phyloP scores from a whole-genome alignment of 768 basidiomycete genomes.

The Amanita rimosa region DNA sequence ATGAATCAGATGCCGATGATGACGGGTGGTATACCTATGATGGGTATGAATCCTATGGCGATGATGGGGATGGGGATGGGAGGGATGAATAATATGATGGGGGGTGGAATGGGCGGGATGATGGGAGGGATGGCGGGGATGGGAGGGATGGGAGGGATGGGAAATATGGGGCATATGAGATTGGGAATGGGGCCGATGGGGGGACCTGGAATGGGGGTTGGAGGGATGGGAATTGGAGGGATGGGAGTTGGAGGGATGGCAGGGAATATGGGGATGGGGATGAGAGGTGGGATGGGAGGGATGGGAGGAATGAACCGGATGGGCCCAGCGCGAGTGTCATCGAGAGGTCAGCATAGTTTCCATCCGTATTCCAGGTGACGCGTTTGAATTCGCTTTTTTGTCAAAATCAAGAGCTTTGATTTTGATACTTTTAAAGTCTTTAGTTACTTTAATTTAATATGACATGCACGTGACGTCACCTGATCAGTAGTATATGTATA shows the following conservation, averaged over 20 bases:
- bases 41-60: slow-evolving; percentile 39
- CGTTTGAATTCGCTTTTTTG: too few species aligned
- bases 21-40: slow-evolving; percentile 22
- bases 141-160: slow-evolving; percentile 25
- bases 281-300: slow-evolving; percentile 13
- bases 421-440: too few species aligned
- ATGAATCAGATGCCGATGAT: slow-evolving; percentile 34
- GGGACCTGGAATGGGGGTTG: slow-evolving; percentile 11
- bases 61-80: slow-evolving; percentile 31
- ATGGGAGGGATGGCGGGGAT: slow-evolving; percentile 15
- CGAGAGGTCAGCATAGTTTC: slow-evolving; percentile 47
- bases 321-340: slow-evolving; percentile 31
- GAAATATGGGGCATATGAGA: slow-evolving; percentile 24
- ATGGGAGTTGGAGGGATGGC: slow-evolving; percentile 13
- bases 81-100: slow-evolving; percentile 22
- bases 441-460: too few species aligned
- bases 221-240: slow-evolving; percentile 6
- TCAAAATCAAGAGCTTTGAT: too few species aligned
- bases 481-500: too few species aligned
- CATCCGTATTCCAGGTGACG: slow-evolving; percentile 56
- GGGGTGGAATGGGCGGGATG: slow-evolving; percentile 14
- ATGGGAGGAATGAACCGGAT: slow-evolving; percentile 7
- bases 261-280: slow-evolving; percentile 12
- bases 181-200: slow-evolving; percentile 24
- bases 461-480: too few species aligned